These are phyloP conservation scores for Pueraria montana DNA, from an alignment of 306 rosid species.

Conservation along the genomic window DNA sequence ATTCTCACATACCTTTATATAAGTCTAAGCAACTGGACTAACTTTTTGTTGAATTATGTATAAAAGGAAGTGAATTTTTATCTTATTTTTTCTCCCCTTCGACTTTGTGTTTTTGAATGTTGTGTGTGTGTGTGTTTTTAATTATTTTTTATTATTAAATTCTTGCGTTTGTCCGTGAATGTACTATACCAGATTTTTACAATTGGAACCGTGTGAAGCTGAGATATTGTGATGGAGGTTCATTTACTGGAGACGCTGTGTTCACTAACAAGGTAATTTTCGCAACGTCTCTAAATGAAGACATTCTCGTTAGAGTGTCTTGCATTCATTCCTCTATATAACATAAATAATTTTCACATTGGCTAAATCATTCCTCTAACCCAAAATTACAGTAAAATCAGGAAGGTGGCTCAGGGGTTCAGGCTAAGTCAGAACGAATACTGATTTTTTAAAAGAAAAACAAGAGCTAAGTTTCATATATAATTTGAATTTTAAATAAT, in stretches of 20 bases:
- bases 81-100: neutral
- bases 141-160: neutral
- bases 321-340: neutral
- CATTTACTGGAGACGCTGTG: conserved; percentile 79
- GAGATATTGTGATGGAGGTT: conserved; percentile 97
- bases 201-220: conserved; percentile 92
- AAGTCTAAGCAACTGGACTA: neutral
- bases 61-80: neutral
- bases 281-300: conserved; percentile 1
- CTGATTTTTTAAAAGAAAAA: neutral
- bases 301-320: too few species aligned
- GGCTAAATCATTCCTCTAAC: neutral
- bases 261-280: conserved; percentile 76
- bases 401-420: neutral
- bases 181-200: conserved; percentile 69
- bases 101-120: neutral
- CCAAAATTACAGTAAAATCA: neutral
- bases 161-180: conserved; percentile 20
- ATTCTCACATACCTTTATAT: neutral
- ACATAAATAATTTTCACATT: neutral
- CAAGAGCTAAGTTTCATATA: neutral
- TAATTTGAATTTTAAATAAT: neutral
- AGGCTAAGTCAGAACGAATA: neutral
- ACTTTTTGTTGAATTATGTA: neutral
- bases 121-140: too few species aligned